Evolutionary conservation across 2,329 filamentous ascomycete species (phyloP).

Genomic region (Arthrobotrys iridis): DNA sequence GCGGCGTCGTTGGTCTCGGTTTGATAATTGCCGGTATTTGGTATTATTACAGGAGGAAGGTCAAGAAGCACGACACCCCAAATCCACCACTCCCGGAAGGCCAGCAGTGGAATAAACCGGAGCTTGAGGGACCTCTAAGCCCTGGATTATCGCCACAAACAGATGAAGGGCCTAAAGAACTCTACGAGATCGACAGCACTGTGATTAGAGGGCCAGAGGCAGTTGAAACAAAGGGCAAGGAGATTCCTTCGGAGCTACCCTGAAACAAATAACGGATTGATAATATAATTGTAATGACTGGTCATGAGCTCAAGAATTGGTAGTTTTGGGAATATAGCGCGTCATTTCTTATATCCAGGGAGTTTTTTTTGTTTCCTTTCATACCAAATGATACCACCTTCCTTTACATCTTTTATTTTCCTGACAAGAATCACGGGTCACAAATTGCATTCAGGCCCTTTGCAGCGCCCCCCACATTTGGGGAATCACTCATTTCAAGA

Average conservation of each 20-base stretch:
- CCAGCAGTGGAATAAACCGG: conserved; percentile 48
- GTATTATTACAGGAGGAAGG: conserved; percentile 28
- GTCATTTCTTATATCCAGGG: not conserved
- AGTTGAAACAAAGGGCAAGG: conserved; percentile 33
- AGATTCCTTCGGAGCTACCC: conserved; percentile 43
- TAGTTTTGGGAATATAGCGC: conserved; percentile 10
- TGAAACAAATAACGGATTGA: not conserved
- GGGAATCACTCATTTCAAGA: not conserved
- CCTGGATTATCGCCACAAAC: not conserved
- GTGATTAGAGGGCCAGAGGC: not conserved
- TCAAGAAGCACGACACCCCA: conserved; percentile 28
- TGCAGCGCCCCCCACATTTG: conserved; percentile 1
- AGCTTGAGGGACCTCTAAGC: conserved; percentile 32
- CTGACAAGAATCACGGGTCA: not conserved
- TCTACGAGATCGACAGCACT: conserved; percentile 35
- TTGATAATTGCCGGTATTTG: conserved; percentile 13
- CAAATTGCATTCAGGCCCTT: not conserved
- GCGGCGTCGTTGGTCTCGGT: conserved; percentile 22
- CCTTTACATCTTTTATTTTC: conserved; percentile 18
- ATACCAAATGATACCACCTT: conserved; percentile 43
- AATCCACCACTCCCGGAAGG: conserved; percentile 32
- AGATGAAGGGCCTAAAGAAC: not conserved
- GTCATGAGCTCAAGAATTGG: conserved; percentile 9
- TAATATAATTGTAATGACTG: conserved; percentile 24
- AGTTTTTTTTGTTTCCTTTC: conserved; percentile 23